phyloP scores from a whole-genome alignment of 2,329 filamentous ascomycete species.

The Fusarium coicis region DNA sequence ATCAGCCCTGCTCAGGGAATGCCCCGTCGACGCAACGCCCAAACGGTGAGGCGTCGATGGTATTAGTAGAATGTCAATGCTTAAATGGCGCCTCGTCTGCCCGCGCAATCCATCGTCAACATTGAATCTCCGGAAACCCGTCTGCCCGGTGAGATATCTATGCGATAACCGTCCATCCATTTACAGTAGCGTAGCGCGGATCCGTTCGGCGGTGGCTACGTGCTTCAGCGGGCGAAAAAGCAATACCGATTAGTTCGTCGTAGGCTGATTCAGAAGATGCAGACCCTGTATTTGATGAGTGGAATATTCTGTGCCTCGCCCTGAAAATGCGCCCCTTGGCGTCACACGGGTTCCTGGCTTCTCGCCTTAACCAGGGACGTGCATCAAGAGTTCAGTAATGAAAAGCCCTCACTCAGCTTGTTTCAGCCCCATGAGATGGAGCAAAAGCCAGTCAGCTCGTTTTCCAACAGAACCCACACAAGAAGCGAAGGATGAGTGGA shows the following conservation, averaged over 20 bases:
- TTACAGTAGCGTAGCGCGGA: slow-evolving; percentile 11
- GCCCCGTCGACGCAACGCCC: background rate
- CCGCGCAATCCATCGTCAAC: slow-evolving; percentile 1
- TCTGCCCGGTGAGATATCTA: background rate
- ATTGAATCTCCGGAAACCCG: background rate
- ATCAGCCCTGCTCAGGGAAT: slow-evolving; percentile 8
- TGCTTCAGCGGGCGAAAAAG: slow-evolving; percentile 21
- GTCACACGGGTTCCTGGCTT: background rate
- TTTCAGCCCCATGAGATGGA: slow-evolving; percentile 6
- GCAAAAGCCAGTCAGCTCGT: background rate
- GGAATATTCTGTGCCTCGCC: slow-evolving; percentile 7
- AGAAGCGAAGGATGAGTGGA: background rate
- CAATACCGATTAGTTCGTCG: slow-evolving; percentile 1
- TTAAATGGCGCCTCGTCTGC: slow-evolving; percentile 20
- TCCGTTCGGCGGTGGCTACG: slow-evolving; percentile 26
- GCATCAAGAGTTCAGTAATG: background rate
- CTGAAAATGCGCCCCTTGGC: background rate
- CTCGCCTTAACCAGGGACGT: background rate
- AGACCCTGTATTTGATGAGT: slow-evolving; percentile 10
- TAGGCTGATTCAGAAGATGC: slow-evolving; percentile 4
- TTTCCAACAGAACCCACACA: background rate
- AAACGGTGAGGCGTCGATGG: slow-evolving; percentile 37
- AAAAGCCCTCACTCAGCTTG: background rate
- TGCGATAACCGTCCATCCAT: background rate
- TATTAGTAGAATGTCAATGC: slow-evolving; percentile 5